A percentile compares a stretch with the other conserved stretches of the same genome.
Evolutionary conservation across 192 early-diverging fungal species (phyloP).

Genomic region (Coemansia sp.): DNA sequence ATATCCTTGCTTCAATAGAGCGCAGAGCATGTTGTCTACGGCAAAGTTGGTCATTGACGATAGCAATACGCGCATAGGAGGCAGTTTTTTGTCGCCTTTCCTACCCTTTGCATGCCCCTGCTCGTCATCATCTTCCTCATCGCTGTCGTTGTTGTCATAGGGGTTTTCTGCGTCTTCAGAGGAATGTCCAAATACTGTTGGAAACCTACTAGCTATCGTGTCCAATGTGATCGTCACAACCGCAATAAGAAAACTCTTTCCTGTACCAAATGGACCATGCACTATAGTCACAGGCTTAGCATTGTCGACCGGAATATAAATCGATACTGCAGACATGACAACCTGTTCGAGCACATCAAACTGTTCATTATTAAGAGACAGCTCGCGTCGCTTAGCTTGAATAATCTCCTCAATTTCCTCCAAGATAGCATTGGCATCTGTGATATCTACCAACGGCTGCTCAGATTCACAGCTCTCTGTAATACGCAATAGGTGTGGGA

Average conservation of each 20-base stretch:
- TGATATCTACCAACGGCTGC: not conserved
- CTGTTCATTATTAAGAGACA: slow-evolving; percentile 35
- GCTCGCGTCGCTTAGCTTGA: slow-evolving; percentile 5
- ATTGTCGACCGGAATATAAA: slow-evolving; percentile 20
- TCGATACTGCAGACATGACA: slow-evolving; percentile 30
- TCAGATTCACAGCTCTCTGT: not conserved
- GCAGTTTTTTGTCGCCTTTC: slow-evolving; percentile 14
- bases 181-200: slow-evolving; percentile 24
- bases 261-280: slow-evolving; percentile 63
- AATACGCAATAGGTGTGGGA: slow-evolving; percentile 24
- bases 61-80: slow-evolving; percentile 56
- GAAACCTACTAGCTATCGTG: slow-evolving; percentile 49
- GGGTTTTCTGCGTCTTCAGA: too few relatives aligned
- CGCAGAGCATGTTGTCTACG: slow-evolving; percentile 68
- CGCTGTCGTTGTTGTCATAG: not conserved
- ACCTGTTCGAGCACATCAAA: slow-evolving; percentile 13
- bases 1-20: slow-evolving; percentile 60
- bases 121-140: slow-evolving; percentile 2
- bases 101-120: slow-evolving; percentile 10
- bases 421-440: not conserved
- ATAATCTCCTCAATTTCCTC: slow-evolving; percentile 6
- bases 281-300: slow-evolving; percentile 30
- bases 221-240: slow-evolving; percentile 61
- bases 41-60: slow-evolving; percentile 77
- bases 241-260: slow-evolving; percentile 70